Evolutionary conservation across 2,329 filamentous ascomycete species (phyloP).

Genomic region (Furcasterigmium sp.): DNA sequence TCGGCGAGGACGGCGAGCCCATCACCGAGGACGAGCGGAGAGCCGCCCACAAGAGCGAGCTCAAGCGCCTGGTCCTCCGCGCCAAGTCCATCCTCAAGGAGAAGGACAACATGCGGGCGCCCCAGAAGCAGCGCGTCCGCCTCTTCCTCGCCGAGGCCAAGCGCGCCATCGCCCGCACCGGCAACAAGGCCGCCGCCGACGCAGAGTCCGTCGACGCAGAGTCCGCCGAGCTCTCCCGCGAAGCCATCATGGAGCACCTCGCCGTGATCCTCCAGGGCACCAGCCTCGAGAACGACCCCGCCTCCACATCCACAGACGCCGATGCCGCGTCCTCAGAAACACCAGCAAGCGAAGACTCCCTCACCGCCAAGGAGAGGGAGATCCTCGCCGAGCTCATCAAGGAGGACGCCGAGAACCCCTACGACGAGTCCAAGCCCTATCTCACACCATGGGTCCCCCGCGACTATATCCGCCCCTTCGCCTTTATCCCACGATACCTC

Average conservation of each 20-base stretch:
- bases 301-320: slow-evolving; percentile 16
- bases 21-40: slow-evolving; percentile 19
- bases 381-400: slow-evolving; percentile 53
- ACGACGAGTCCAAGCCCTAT: slow-evolving; percentile 77
- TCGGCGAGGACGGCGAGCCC: slow-evolving; percentile 17
- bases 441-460: slow-evolving; percentile 85
- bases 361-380: slow-evolving; percentile 44
- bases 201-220: slow-evolving; percentile 34
- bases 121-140: slow-evolving; percentile 71
- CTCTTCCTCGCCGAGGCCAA: slow-evolving; percentile 63
- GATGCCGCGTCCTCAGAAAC: neutral
- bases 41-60: slow-evolving; percentile 24
- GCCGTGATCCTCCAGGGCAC: slow-evolving; percentile 42
- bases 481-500: slow-evolving; percentile 90
- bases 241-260: slow-evolving; percentile 49
- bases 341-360: slow-evolving; percentile 12
- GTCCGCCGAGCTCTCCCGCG: slow-evolving; percentile 21
- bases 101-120: slow-evolving; percentile 51
- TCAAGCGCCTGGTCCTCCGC: slow-evolving; percentile 48
- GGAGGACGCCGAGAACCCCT: slow-evolving; percentile 67
- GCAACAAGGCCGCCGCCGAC: slow-evolving; percentile 23
- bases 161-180: slow-evolving; percentile 53
- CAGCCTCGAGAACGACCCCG: slow-evolving; percentile 26
- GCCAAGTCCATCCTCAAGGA: slow-evolving; percentile 57
- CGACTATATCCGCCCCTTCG: slow-evolving; percentile 84